Percentiles rank a stretch among this genome's conserved stretches.
These are phyloP conservation scores for Auricularia heimuer DNA, from an alignment of 768 basidiomycete genomes.

Conservation along the genomic window DNA sequence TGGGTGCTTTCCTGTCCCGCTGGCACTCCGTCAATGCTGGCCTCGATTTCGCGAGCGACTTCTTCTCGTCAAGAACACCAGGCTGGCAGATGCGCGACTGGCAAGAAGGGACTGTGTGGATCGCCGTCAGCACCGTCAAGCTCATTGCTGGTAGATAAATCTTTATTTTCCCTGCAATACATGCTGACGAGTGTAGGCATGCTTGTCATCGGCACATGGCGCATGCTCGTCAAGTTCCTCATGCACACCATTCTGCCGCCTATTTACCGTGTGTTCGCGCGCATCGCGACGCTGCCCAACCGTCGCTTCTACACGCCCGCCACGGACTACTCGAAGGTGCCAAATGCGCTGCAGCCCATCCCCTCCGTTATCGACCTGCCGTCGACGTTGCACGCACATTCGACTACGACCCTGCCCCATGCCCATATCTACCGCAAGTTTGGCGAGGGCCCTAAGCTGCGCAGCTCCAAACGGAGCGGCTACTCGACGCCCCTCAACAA, in stretches of 20 bases:
- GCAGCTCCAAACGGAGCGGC: neutral
- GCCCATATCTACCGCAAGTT: neutral
- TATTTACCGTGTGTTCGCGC: slow-evolving; percentile 65
- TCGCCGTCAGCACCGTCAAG: slow-evolving; percentile 28
- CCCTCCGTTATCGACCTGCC: slow-evolving; percentile 83
- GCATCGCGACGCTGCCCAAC: slow-evolving; percentile 61
- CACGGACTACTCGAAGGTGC: slow-evolving; percentile 65
- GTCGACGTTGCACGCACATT: slow-evolving; percentile 4
- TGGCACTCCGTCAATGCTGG: slow-evolving; percentile 41
- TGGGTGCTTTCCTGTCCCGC: slow-evolving; percentile 58
- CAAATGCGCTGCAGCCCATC: slow-evolving; percentile 57
- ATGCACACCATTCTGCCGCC: slow-evolving; percentile 73
- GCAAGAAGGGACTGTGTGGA: slow-evolving; percentile 24
- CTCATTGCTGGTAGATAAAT: slow-evolving; percentile 29
- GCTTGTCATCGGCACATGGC: slow-evolving; percentile 75
- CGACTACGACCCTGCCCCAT: neutral
- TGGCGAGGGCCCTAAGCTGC: neutral
- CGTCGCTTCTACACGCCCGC: slow-evolving; percentile 86
- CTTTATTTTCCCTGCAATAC: neutral
- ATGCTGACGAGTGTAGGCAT: slow-evolving; percentile 55
- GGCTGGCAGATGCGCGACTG: slow-evolving; percentile 8
- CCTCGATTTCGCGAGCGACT: slow-evolving; percentile 7
- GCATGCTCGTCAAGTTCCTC: slow-evolving; percentile 70
- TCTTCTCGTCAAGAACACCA: slow-evolving; percentile 8
- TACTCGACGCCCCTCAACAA: neutral